Base-by-base conservation (phyloP, 257 asterid species). In the Rauvolfia tetraphylla region DNA sequence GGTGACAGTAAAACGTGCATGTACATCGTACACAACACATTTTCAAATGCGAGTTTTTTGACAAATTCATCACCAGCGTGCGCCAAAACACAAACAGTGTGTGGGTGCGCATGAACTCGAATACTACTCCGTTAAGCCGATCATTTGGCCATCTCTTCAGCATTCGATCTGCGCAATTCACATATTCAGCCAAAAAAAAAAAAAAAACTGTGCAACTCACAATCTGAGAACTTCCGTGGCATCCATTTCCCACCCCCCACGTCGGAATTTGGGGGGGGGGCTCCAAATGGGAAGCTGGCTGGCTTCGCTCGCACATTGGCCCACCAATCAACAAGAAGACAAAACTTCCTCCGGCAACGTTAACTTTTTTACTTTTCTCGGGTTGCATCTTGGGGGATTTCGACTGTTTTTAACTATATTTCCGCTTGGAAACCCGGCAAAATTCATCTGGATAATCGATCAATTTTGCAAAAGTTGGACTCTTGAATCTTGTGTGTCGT, bases 271-370 rank as follows among this genome's bases (percentile, higher is more conserved):
- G 4, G 27, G 34, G 12, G n/a, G 25, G 20, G 41, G 44, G 1
- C 58, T 7, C 31, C 58, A 62, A 72, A 53, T 14, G 20, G 46
- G 10, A 10, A 5, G 23, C 38, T 65, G 13, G 48, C 70, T 63
- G 70, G 70, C 70, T 17, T 15, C 23, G 9, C 23, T 15, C 20
- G 14, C 4, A 53, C 67, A 14, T 65, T 38, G n/a, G 23, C 66
- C 75, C 58, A 70, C 74, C 41, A 23, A 14, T 22, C n/a, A 27
- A 9, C 34, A 72, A 51, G 46, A 65, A 65, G 48, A 72, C 75
- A 72, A 51, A 51, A 22, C 56, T 49, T 49, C 17, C 65, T 51
- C 56, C 49, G 72, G 53, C 42, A 23, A 71, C n/a, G 14, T 13
- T 10, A 17, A 17, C 54, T n/a, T 68, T 68, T 68, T 14, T 31